These are phyloP conservation scores for Wickerhamiella azymoides DNA, from an alignment of 805 yeast species.

Conservation along the genomic window DNA sequence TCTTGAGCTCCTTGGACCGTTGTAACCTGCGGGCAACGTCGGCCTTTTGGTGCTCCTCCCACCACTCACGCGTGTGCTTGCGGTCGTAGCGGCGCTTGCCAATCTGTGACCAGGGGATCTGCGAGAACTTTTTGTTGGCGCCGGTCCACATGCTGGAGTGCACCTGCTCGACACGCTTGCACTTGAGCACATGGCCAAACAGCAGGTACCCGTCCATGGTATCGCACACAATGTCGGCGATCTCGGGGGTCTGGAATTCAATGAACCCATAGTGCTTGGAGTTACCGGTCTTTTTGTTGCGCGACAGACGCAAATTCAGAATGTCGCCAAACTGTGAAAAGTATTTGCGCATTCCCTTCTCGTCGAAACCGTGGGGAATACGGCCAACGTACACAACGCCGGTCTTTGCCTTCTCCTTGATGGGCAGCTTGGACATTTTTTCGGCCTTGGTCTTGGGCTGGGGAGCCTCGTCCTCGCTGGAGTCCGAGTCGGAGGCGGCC, in stretches of 20 bases:
- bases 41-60: conserved; percentile 40
- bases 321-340: conserved; percentile 86
- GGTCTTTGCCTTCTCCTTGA: conserved; percentile 15
- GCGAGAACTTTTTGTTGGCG: conserved; percentile 39
- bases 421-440: not conserved
- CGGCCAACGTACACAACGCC: conserved; percentile 84
- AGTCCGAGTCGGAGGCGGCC: not conserved
- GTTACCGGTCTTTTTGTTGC: conserved; percentile 81
- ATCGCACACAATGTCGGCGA: conserved; percentile 81
- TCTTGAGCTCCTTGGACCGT: conserved; percentile 37
- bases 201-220: conserved; percentile 90
- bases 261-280: conserved; percentile 86
- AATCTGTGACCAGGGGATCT: conserved; percentile 46
- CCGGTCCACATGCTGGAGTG: conserved; percentile 44
- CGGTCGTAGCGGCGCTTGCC: conserved; percentile 40
- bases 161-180: conserved; percentile 36
- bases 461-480: conserved; percentile 4
- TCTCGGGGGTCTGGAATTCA: conserved; percentile 61
- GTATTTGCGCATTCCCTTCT: conserved; percentile 53
- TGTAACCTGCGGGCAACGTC: conserved; percentile 30
- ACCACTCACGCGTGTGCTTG: conserved; percentile 41
- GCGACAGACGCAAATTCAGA: conserved; percentile 60
- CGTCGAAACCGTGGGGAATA: conserved; percentile 85
- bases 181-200: conserved; percentile 76
- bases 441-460: conserved; percentile 8